A percentile compares a stretch with the other conserved stretches of the same genome.
Evolutionary conservation across 495 filamentous ascomycete species (phyloP).

Genomic region (Talaromyces ruber): DNA sequence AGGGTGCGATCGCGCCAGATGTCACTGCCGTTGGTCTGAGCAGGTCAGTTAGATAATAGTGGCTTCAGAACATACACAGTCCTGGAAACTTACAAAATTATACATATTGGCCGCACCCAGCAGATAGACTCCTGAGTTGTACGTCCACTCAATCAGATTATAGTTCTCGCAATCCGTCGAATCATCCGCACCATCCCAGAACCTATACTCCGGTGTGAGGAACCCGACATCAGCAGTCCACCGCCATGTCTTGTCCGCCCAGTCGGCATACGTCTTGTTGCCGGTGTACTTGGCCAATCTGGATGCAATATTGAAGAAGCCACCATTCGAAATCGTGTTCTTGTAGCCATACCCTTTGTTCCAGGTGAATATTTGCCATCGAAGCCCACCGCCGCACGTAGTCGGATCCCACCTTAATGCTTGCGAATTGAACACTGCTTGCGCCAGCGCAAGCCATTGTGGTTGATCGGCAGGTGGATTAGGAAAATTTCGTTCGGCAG

Average conservation of each 20-base stretch:
- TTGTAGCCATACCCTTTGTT: slow-evolving; percentile 79
- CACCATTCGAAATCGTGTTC: slow-evolving; percentile 71
- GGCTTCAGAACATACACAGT: not conserved
- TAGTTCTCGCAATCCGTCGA: slow-evolving; percentile 42
- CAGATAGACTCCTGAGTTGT: slow-evolving; percentile 57
- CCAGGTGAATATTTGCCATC: slow-evolving; percentile 78
- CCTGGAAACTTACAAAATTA: slow-evolving; percentile 44
- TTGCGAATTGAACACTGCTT: slow-evolving; percentile 74
- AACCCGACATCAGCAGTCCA: slow-evolving; percentile 59
- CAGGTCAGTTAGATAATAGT: not conserved
- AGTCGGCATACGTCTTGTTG: slow-evolving; percentile 70
- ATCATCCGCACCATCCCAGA: slow-evolving; percentile 58
- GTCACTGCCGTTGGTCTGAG: slow-evolving; percentile 45
- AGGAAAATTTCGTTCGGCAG: slow-evolving; percentile 70
- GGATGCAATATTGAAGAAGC: slow-evolving; percentile 73
- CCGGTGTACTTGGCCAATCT: slow-evolving; percentile 67
- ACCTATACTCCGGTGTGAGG: slow-evolving; percentile 49
- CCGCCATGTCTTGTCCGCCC: slow-evolving; percentile 66
- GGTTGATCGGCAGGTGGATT: slow-evolving; percentile 45
- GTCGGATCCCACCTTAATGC: slow-evolving; percentile 60
- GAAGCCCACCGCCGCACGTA: slow-evolving; percentile 61
- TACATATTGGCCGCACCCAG: slow-evolving; percentile 66
- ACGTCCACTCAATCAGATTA: slow-evolving; percentile 52
- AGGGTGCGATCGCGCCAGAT: slow-evolving; percentile 53
- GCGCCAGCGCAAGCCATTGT: slow-evolving; percentile 72